Percentiles rank a stretch among this genome's conserved stretches.
These are phyloP conservation scores for Sextonia rubra DNA, from an alignment of 164 flowering plant genomes.

Conservation along the genomic window DNA sequence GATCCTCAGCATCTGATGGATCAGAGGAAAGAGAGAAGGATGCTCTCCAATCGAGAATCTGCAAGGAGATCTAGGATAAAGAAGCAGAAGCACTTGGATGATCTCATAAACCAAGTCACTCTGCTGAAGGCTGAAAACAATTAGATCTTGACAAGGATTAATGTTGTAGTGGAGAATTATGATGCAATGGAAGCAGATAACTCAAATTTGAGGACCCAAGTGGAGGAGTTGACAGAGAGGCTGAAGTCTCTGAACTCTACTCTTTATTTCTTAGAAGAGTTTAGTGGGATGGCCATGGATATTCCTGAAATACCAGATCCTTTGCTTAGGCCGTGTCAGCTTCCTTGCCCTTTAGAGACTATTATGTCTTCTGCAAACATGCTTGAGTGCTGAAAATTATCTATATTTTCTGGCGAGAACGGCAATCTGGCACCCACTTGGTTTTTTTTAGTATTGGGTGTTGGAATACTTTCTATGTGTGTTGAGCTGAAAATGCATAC, in stretches of 20 bases:
- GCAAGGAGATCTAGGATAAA: slow-evolving; percentile 60
- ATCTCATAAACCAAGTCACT: slow-evolving; percentile 33
- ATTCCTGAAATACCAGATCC: slow-evolving; percentile 37
- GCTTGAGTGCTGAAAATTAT: slow-evolving; percentile 33
- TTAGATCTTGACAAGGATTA: slow-evolving; percentile 18
- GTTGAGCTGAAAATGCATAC: no score
- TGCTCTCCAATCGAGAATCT: slow-evolving; percentile 64
- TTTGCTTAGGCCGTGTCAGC: slow-evolving; percentile 44
- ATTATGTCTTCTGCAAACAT: slow-evolving; percentile 40
- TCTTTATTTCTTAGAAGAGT: slow-evolving; percentile 19
- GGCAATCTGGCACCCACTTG: no score
- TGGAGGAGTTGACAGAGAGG: slow-evolving; percentile 31
- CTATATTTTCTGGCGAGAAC: background rate
- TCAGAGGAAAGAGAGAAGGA: slow-evolving; percentile 54
- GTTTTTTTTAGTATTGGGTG: no score
- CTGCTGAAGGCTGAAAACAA: slow-evolving; percentile 25
- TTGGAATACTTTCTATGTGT: no score
- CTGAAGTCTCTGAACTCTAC: slow-evolving; percentile 33
- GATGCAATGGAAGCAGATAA: slow-evolving; percentile 35
- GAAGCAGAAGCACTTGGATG: slow-evolving; percentile 56
- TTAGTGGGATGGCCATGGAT: slow-evolving; percentile 26
- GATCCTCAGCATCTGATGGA: slow-evolving; percentile 23
- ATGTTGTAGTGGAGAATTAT: slow-evolving; percentile 11
- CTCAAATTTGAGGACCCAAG: slow-evolving; percentile 30
- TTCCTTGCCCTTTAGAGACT: slow-evolving; percentile 30